Evolutionary conservation across 305 asterid species (phyloP), one percentile per base, ranked within the genome.

Genomic region (Nicotiana rustica): DNA sequence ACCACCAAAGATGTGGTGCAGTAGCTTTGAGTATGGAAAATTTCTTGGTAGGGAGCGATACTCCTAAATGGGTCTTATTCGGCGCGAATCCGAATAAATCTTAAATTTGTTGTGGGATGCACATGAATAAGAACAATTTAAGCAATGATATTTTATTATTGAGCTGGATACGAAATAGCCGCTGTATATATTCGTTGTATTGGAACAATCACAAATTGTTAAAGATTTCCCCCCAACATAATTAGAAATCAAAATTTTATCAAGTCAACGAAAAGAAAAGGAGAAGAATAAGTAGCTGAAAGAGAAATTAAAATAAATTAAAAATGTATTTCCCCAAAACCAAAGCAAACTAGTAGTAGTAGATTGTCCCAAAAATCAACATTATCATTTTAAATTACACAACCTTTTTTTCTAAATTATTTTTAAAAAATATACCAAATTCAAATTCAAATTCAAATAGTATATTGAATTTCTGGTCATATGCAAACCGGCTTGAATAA

Each of bases 111-210:
- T 0, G 35, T 10, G 77, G 57, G n/a, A 19, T 18, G 36, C 36
- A 70, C 36, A 70, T 70, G 38, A 44, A 70, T 19, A 47, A 44
- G 38, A 47, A 47, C 25, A 73, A 21, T 73, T 73, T 73, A 47
- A 75, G 64, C 44, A 49, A 52, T 52, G 25, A 49, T 47, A 35
- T 49, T 49, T 14, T 38, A 73, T 73, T 47, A 41, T 14, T 75
- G 47, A 75, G 29, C 25, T 25, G 64, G 79, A 75, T 35, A 14
- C 7, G 15, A 75, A 49, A 75, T 75, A 49, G 57, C 15, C 57
- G 15, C 47, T 41, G 49, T 41, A 13, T 52, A 12, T 52, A 52
- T 52, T 52, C n/a, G 6, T 52, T 52, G 17, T 13, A 52, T 52
- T 13, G 1, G 59, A 52, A 52, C 3, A 2, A 49, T 49, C 56